Base-by-base conservation (phyloP, 2,329 filamentous ascomycete species). In the Cryphonectria japonica region DNA sequence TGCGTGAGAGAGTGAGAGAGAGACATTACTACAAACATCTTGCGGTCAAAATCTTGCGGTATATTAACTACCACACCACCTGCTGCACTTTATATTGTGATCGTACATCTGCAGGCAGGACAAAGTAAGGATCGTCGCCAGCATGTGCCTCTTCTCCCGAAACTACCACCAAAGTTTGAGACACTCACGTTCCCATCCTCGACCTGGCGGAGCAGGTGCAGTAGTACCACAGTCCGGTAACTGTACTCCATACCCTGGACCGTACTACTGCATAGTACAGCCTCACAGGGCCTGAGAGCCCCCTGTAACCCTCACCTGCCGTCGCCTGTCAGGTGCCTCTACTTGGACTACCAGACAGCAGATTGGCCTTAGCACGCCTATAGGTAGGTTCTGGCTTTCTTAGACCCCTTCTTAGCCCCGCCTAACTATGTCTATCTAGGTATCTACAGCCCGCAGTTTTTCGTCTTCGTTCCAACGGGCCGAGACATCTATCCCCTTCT, bases 401-500 rank as follows among this genome's bases (percentile, higher is more conserved):
- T 43, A 8, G 19, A 50, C 46, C 46, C 46, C 22, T 50, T 11
- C n/a, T 29, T 57, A 32, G 54, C 54, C 54, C 54, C 54, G 54
- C 54, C 54, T 59, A 34, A 61, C 59, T 61, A 61, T 61, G 34
- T 61, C 59, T 39, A n/a, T 37, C 59, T 39, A 61, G 59, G 34
- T 22, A 39, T 39, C 59, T 39, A 22, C 32, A 37, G 59, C 59
- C 34, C 59, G 59, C 59, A 26, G 22, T n/a, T n/a, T 26, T 22
- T 26, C 16, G 59, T 61, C 32, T 39, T 9, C 34, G 34, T 61
- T n/a, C 59, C 59, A 37, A 26, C 32, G 19, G 16, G 16, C 59
- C 59, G 59, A 61, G 59, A 61, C 59, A 61, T 61, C 32, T 34
- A 7, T 59, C 34, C 19, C 34, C 19, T n/a, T 61, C 57, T 50